A percentile compares a stretch with the other conserved stretches of the same genome.
Conservation (phyloP, 768 basidiomycete species). For the Mycena metata region DNA sequence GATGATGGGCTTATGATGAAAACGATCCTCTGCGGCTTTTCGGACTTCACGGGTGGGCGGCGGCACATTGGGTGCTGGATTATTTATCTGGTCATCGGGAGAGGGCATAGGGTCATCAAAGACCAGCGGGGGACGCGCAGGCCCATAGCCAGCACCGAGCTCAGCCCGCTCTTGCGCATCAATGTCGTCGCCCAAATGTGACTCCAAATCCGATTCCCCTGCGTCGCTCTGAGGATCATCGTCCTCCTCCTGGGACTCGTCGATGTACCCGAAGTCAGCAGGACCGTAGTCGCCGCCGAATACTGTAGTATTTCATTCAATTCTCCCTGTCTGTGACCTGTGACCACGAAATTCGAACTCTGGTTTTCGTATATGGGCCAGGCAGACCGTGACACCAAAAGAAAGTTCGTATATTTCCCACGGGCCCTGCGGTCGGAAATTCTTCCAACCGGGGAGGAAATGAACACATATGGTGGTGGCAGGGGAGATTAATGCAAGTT, state of each 20-base stretch:
- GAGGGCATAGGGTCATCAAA: background rate
- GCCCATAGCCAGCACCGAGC: background rate
- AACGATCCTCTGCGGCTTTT: no score
- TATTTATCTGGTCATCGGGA: background rate
- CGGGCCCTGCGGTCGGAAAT: no score
- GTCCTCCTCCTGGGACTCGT: background rate
- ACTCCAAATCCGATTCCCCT: background rate
- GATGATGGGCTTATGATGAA: background rate
- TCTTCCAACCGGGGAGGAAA: no score
- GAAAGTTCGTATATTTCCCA: no score
- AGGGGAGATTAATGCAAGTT: no score
- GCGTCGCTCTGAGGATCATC: background rate
- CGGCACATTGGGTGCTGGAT: background rate
- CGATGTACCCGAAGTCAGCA: background rate
- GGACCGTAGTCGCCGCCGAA: constrained; percentile 5
- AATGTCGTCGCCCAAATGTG: constrained; percentile 1
- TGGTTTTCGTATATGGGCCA: no score
- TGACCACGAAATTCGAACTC: no score
- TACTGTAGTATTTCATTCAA: no score
- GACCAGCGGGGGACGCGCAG: constrained; percentile 40
- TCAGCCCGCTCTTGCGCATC: constrained; percentile 1
- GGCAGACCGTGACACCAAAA: no score
- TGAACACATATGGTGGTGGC: no score
- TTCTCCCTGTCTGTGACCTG: no score
- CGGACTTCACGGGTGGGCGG: background rate